A percentile compares a stretch with the other conserved stretches of the same genome.
Conservation (phyloP, 441 rosid genomes). For the Populus hybrid region DNA sequence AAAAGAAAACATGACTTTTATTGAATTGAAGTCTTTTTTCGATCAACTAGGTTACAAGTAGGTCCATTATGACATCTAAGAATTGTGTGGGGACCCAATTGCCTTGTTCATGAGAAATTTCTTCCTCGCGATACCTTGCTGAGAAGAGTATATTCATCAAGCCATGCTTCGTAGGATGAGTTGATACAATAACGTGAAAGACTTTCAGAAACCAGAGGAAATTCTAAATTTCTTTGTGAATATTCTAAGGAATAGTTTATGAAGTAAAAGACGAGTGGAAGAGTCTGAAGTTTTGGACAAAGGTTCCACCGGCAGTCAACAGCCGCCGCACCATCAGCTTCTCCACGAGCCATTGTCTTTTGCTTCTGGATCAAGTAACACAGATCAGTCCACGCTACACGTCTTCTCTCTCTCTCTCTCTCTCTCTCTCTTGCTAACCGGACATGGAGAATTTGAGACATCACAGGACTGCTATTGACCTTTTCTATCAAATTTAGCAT, state of each 20-base stretch:
- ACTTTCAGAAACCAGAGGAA: neutral
- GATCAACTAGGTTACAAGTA: no score
- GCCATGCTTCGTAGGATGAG: no score
- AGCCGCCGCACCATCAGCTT: neutral
- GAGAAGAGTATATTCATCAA: no score
- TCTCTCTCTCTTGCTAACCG: neutral
- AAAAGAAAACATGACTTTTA: no score
- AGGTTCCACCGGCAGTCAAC: neutral
- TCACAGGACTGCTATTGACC: neutral
- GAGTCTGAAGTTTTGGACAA: neutral
- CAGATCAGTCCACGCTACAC: neutral
- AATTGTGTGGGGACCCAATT: no score
- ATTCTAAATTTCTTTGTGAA: neutral
- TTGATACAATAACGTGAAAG: no score
- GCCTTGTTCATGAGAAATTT: no score
- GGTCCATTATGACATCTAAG: no score
- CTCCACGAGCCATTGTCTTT: neutral
- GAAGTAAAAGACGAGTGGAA: neutral
- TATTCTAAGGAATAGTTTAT: neutral
- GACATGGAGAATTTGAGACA: neutral
- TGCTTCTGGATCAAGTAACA: neutral
- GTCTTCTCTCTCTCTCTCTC: neutral
- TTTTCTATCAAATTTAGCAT: no score
- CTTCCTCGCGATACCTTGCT: no score
- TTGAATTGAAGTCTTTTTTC: no score